Percentiles rank a stretch among this genome's conserved stretches.
Conservation (phyloP, 192 early-diverging fungal species). For the Coemansia sp. region DNA sequence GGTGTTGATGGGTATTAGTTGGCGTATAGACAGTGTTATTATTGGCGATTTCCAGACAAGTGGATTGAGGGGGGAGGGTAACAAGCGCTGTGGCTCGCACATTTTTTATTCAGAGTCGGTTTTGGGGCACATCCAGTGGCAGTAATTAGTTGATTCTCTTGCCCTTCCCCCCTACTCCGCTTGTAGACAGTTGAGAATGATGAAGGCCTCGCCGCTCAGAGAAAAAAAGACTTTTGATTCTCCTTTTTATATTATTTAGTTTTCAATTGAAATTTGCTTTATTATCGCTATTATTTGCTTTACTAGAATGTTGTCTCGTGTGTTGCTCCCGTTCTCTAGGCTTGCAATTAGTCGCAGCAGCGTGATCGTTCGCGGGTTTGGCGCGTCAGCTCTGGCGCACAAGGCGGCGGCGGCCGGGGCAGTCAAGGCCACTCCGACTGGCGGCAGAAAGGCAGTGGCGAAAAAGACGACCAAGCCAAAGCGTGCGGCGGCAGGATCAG, state of each 20-base stretch:
- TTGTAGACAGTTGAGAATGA: neutral
- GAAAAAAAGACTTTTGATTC: neutral
- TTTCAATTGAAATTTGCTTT: neutral
- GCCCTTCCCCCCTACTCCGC: neutral
- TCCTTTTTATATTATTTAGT: neutral
- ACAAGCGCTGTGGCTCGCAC: neutral
- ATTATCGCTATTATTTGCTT: neutral
- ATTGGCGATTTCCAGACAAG: too few relatives aligned
- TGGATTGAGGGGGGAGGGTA: too few relatives aligned
- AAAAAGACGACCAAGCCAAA: conserved; percentile 2
- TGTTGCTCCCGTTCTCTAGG: neutral
- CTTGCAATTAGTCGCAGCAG: neutral
- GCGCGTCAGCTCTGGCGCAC: neutral
- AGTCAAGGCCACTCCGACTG: neutral
- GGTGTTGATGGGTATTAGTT: too few relatives aligned
- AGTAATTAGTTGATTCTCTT: neutral
- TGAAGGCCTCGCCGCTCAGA: neutral
- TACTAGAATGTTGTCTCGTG: neutral
- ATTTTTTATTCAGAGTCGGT: neutral
- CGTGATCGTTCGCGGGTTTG: neutral
- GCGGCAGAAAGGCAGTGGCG: neutral
- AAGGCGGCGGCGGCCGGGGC: neutral
- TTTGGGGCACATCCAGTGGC: too few relatives aligned
- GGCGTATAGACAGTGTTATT: too few relatives aligned
- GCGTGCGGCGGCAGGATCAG: neutral